These are phyloP conservation scores for Cercospora janseana DNA, from an alignment of 2,329 filamentous ascomycete genomes.

Conservation along the genomic window DNA sequence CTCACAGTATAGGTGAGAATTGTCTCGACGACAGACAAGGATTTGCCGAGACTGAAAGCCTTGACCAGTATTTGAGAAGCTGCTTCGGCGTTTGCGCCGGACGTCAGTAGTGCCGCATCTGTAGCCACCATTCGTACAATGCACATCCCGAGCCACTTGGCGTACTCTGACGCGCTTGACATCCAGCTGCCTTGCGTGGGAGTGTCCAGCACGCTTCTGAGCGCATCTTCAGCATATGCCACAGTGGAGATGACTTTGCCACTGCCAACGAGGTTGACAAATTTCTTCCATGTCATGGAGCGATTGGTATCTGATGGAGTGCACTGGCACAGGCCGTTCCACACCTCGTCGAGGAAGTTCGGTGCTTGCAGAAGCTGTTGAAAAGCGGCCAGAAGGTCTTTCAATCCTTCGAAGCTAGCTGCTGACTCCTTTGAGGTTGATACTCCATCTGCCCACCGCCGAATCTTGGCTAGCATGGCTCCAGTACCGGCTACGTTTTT, in stretches of 20 bases:
- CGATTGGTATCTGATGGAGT: conserved; percentile 46
- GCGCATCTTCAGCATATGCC: conserved; percentile 58
- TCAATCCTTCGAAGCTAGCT: conserved; percentile 16
- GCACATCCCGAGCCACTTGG: conserved; percentile 68
- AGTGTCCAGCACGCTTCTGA: conserved; percentile 36
- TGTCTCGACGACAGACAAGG: conserved; percentile 31
- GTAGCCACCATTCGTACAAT: conserved; percentile 42
- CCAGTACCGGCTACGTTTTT: conserved; percentile 74
- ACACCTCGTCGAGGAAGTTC: conserved; percentile 45
- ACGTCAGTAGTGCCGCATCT: neutral
- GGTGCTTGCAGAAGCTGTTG: conserved; percentile 46
- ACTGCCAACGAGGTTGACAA: conserved; percentile 57
- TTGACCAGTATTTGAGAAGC: conserved; percentile 53
- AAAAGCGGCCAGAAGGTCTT: conserved; percentile 47
- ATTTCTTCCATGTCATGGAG: conserved; percentile 62
- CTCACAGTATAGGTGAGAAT: conserved; percentile 3
- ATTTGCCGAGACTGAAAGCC: conserved; percentile 68
- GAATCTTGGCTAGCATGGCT: conserved; percentile 69
- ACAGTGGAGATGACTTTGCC: conserved; percentile 58
- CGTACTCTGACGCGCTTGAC: conserved; percentile 62
- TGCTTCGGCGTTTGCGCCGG: conserved; percentile 34
- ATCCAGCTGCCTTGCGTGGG: conserved; percentile 59
- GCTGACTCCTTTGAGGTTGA: neutral
- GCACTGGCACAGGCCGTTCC: conserved; percentile 45
- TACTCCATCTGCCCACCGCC: conserved; percentile 30